Conservation (phyloP, 2,329 filamentous ascomycete genomes). For the Botryotinia convoluta region DNA sequence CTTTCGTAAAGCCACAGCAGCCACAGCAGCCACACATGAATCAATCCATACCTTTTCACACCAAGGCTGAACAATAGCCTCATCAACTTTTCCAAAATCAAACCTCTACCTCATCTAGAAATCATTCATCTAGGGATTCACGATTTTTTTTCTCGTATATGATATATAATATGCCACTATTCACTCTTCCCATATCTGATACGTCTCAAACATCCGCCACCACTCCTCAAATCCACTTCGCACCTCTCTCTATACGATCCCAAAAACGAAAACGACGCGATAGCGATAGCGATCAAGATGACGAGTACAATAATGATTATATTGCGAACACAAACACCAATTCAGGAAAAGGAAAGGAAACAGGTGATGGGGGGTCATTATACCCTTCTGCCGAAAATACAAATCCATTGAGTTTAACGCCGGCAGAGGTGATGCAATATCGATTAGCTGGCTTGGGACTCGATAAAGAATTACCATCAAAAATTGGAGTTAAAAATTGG, state of each 20-base stretch:
- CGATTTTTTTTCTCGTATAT: background rate
- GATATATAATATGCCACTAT: conserved; percentile 28
- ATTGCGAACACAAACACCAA: background rate
- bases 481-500: conserved; percentile 43
- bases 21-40: background rate
- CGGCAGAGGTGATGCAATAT: conserved; percentile 52
- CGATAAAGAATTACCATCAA: conserved; percentile 43
- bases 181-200: conserved; percentile 30
- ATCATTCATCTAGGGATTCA: too few relatives aligned
- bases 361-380: background rate
- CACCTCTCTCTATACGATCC: conserved; percentile 24
- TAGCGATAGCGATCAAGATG: background rate
- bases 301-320: background rate
- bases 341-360: background rate
- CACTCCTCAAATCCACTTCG: conserved; percentile 20
- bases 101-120: background rate
- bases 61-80: conserved; percentile 6
- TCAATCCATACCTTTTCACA: background rate
- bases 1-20: background rate
- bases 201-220: conserved; percentile 22
- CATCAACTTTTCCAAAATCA: background rate
- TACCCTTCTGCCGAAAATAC: conserved; percentile 33
- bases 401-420: conserved; percentile 56
- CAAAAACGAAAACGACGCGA: conserved; percentile 11
- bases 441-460: conserved; percentile 51